Base-by-base conservation (phyloP, 192 early-diverging fungal species). In the Coemansia sp. region DNA sequence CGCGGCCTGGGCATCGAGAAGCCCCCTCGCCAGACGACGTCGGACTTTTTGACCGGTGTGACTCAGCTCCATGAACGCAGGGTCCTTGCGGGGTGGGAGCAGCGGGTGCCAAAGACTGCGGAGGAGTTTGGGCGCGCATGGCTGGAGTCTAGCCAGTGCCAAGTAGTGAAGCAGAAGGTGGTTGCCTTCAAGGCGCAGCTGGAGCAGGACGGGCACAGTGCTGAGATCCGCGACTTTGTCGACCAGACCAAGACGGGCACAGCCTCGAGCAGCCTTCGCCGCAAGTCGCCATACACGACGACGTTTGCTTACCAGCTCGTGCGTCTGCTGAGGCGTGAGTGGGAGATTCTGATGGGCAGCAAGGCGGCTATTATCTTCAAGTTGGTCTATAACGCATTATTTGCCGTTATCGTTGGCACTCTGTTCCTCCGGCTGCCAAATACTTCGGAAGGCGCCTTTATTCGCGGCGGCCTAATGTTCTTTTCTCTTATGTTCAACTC, bases 401-500 rank as follows among this genome's bases (percentile, higher is more conserved):
- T 91, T 78, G 88, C 88, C 50, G 56, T 91, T 37, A 87, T 91
- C 63, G 86, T 88, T 64, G 91, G 88, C 31, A 88, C 88, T 26
- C 85, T 89, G 35, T 92, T 88, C 77, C 87, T 86, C 34, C 61
- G 75, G 28, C 73, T 93, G 55, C 88, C 89, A 2, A 59, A 66
- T 37, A 77, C 70, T 31, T 74, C 81, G 33, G 64, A 60, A 20
- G 93, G 91, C 23, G 89, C 91, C 60, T 92, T 92, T 74, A 85
- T 90, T 24, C 87, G 93, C 53, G 91, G 93, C 57, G 89, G 91
- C 67, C 87, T 87, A 10, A 71, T 94, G 24, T 94, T 92, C 69
- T 91, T 88, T 70, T 86, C 82, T 34, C 80, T 90, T 5, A 65
- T 91, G 51, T 91, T 90, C 81, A 87, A 87, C 71, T 83, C 86